Evolutionary conservation across 768 basidiomycete genomes (phyloP).

Genomic region (Kwoniella mangroviensis): DNA sequence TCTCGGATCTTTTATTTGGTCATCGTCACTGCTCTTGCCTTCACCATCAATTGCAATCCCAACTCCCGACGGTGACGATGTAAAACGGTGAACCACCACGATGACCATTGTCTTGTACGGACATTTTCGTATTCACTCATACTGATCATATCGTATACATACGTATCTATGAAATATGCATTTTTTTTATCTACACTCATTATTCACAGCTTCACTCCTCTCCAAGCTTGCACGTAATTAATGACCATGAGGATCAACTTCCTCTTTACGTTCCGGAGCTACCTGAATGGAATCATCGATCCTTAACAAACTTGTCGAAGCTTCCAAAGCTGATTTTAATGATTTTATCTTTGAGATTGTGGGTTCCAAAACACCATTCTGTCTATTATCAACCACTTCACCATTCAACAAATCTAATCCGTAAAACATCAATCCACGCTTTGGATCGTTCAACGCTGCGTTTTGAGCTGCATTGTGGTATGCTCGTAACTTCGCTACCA

Average conservation of each 20-base stretch:
- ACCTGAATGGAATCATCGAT: constrained; percentile 70
- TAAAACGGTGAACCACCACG: too few relatives aligned
- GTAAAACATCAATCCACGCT: constrained; percentile 85
- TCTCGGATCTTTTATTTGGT: too few relatives aligned
- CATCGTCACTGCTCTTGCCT: too few relatives aligned
- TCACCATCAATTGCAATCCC: too few relatives aligned
- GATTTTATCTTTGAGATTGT: constrained; percentile 97
- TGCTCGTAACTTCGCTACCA: constrained; percentile 93
- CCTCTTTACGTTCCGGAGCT: constrained; percentile 52
- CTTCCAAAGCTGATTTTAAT: constrained; percentile 87
- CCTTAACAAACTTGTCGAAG: constrained; percentile 88
- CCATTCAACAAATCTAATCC: constrained; percentile 94
- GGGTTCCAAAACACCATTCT: constrained; percentile 91
- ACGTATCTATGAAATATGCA: too few relatives aligned
- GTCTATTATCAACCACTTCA: constrained; percentile 90
- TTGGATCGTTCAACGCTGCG: constrained; percentile 85
- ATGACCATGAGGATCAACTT: constrained; percentile 57
- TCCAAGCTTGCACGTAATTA: too few relatives aligned
- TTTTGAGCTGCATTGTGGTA: constrained; percentile 97
- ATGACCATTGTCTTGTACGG: too few relatives aligned
- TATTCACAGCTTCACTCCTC: not conserved
- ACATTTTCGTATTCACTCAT: too few relatives aligned
- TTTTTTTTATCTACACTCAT: not conserved
- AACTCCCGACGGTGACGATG: too few relatives aligned
- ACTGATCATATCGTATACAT: too few relatives aligned